A percentile compares a stretch with the other conserved stretches of the same genome.
These are phyloP conservation scores for Vitis vinifera DNA, from an alignment of 164 flowering plant species.

Conservation along the genomic window ASM3070453v1 NC_081821.1:8050501-8051000, in stretches of 20 bases:
- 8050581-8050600: not conserved
- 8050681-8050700: too few species aligned
- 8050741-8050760: conserved; percentile 97
- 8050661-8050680: too few species aligned
- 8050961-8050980: too few species aligned
- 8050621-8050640: not conserved
- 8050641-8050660: not conserved
- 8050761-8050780: conserved; percentile 96
- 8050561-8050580: not conserved
- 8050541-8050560: not conserved
- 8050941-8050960: too few species aligned
- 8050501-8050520: conserved; percentile 71
- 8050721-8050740: conserved; percentile 99
- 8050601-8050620: not conserved
- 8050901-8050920: too few species aligned
- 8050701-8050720: conserved; percentile 88
- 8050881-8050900: too few species aligned
- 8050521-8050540: not conserved
- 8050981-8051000: too few species aligned
- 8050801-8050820: not conserved
- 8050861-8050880: not conserved
- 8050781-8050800: conserved; percentile 86
- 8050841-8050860: not conserved
- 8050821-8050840: not conserved
- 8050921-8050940: too few species aligned